A percentile compares a stretch with the other conserved stretches of the same genome.
Evolutionary conservation across 2,329 filamentous ascomycete species (phyloP).

Genomic region (Xylaria digitata): DNA sequence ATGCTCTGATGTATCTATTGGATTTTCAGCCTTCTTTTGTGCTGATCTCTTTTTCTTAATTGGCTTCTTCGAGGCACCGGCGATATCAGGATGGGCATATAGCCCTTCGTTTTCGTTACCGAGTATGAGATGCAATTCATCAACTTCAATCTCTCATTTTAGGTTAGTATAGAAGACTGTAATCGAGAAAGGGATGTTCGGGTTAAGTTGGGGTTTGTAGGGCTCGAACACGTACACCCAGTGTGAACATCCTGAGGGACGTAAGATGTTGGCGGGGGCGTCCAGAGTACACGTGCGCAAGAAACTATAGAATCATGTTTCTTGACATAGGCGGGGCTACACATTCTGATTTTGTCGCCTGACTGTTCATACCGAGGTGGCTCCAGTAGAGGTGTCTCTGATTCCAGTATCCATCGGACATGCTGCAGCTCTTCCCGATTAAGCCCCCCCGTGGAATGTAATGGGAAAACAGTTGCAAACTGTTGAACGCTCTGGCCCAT

Average conservation of each 20-base stretch:
- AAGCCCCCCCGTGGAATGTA: background rate
- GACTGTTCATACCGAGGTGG: background rate
- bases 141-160: background rate
- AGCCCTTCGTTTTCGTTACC: background rate
- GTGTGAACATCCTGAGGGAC: background rate
- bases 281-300: background rate
- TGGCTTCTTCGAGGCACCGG: background rate
- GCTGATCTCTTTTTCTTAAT: background rate
- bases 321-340: background rate
- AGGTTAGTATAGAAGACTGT: background rate
- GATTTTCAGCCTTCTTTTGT: background rate
- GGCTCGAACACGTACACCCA: background rate
- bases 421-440: background rate
- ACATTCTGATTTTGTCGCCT: background rate
- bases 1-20: too few relatives aligned
- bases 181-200: background rate
- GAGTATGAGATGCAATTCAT: background rate
- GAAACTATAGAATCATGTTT: background rate
- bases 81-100: background rate
- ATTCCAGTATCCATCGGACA: background rate
- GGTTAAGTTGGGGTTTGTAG: background rate
- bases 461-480: constrained; percentile 2
- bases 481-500: background rate
- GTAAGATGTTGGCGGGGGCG: background rate
- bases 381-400: background rate